Evolutionary conservation across 202 grass and related monocot genomes (phyloP), one percentile per base, ranked within the genome.

Genomic region (Setaria italica): DNA sequence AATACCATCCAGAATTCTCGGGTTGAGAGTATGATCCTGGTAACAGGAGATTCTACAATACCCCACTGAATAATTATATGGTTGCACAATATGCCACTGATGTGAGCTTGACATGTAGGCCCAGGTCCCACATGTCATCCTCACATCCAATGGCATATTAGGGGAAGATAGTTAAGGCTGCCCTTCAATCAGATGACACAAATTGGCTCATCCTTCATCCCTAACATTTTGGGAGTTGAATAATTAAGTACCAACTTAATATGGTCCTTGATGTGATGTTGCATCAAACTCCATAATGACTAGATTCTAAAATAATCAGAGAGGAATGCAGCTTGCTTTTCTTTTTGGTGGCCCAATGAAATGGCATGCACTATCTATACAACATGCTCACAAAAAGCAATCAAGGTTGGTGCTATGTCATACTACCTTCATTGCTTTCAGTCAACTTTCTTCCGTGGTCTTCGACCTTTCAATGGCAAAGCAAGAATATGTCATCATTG

Each of bases 391-490:
- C 46, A 70, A 69, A 15, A 88, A 70, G 29, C 69, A 84, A 89
- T 83, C 20, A 71, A 62, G 64, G 66, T 30, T 35, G 70, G 77
- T 82, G 64, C 49, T 54, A 43, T 71, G 67, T 62, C 60, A 76
- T 78, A 97, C 87, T 87, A 97, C 95, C 91, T 86, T 88, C 93
- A 56, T 82, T 88, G 79, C 53, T 86, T 82, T 89, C 93, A 11
- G 35, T 45, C 79, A 85, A 85, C 87, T 86, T 98, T 65, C 74
- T 80, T 89, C 79, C 90, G 68, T 94, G 71, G 45, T 82, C 91
- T 63, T 92, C 93, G 20, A 87, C 88, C 96, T 98, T 80, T 62
- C 15, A 85, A 95, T 85, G 21, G 6, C 47, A 90, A 85, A 90
- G 74, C 83, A 89, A 50, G 50, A 90, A 84, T 32, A 81, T 81